These are phyloP conservation scores for Hibiscus syriacus DNA, from an alignment of 345 rosid genomes.

Conservation along the genomic window DNA sequence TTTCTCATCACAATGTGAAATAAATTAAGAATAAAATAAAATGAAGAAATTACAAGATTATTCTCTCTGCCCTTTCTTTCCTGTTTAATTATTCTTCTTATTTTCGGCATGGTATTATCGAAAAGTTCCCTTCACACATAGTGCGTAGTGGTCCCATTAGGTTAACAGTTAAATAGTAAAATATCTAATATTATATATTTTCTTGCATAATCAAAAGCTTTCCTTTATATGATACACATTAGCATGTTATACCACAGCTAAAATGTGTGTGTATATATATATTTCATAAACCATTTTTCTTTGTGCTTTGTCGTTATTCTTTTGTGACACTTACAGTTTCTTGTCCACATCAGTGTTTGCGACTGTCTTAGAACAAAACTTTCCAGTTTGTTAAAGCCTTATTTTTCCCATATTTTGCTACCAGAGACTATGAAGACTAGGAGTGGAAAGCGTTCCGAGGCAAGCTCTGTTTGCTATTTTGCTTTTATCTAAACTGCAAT, in stretches of 20 bases:
- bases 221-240: background rate
- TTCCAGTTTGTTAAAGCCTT: constrained; percentile 20
- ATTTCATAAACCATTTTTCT: no score
- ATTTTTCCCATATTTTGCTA: constrained; percentile 28
- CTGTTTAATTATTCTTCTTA: background rate
- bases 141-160: constrained; percentile 30
- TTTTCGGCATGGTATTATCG: constrained; percentile 1
- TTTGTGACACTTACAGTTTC: constrained; percentile 3
- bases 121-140: constrained; percentile 23
- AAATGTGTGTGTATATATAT: no score
- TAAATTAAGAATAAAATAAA: background rate
- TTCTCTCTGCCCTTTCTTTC: background rate
- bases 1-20: background rate
- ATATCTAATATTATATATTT: background rate
- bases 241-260: no score
- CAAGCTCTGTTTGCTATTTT: constrained; percentile 12
- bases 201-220: background rate
- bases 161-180: background rate
- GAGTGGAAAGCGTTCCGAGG: constrained; percentile 73
- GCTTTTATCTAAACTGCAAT: background rate
- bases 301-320: constrained; percentile 2
- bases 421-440: constrained; percentile 39
- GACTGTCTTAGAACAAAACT: background rate
- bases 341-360: constrained; percentile 13
- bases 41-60: background rate